phyloP scores from a whole-genome alignment of 345 rosid genomes.

The Capsella bursapastoris region DNA sequence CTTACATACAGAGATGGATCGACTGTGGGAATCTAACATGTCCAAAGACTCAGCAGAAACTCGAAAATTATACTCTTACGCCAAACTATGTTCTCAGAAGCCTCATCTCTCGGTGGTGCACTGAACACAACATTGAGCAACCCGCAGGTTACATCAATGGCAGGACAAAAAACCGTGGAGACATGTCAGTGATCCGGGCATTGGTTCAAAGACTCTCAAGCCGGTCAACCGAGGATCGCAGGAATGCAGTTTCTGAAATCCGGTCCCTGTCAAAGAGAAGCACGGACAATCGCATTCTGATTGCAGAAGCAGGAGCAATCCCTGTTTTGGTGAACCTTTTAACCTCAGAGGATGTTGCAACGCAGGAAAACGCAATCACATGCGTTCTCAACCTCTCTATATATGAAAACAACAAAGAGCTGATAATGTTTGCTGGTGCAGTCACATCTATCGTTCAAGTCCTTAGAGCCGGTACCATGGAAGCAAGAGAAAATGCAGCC shows the following conservation, averaged over 20 bases:
- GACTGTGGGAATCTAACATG: slow-evolving; percentile 86
- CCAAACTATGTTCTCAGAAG: slow-evolving; percentile 78
- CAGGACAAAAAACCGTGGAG: slow-evolving; percentile 63
- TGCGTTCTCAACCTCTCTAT: slow-evolving; percentile 47
- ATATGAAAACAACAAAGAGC: slow-evolving; percentile 46
- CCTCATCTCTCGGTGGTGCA: slow-evolving; percentile 85
- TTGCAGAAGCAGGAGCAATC: slow-evolving; percentile 76
- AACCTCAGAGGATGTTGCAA: slow-evolving; percentile 39
- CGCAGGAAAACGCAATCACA: slow-evolving; percentile 46
- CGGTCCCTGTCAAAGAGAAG: slow-evolving; percentile 78
- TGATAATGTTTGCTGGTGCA: slow-evolving; percentile 47
- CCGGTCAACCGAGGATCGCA: slow-evolving; percentile 69
- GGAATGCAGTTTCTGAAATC: slow-evolving; percentile 80
- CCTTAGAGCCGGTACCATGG: slow-evolving; percentile 46
- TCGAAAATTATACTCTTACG: slow-evolving; percentile 74
- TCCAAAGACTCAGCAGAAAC: slow-evolving; percentile 97
- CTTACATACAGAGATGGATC: slow-evolving; percentile 95
- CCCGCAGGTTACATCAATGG: slow-evolving; percentile 64
- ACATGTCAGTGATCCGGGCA: slow-evolving; percentile 52
- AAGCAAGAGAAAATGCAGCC: slow-evolving; percentile 50
- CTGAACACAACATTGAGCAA: slow-evolving; percentile 74
- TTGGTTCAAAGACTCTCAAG: slow-evolving; percentile 63
- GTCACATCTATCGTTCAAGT: slow-evolving; percentile 46
- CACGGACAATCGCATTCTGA: slow-evolving; percentile 67
- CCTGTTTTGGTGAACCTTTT: slow-evolving; percentile 40